These are phyloP conservation scores for Claviceps sp. DNA, from an alignment of 2,329 filamentous ascomycete species.

Conservation along the genomic window DNA sequence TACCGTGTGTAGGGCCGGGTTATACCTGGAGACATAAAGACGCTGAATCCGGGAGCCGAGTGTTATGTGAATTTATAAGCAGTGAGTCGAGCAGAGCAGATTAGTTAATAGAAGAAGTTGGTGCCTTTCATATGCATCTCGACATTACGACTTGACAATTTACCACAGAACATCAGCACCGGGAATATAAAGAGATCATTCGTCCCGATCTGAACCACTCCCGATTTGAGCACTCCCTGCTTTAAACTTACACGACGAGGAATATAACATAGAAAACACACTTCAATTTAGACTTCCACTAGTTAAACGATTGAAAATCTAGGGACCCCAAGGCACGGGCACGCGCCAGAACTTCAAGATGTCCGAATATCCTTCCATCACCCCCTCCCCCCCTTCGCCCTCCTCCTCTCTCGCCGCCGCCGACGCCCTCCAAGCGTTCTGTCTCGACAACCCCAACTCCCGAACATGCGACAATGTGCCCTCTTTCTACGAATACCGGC, in stretches of 20 bases:
- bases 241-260: neutral
- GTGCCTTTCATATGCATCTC: too few species aligned
- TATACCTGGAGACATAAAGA: too few species aligned
- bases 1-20: too few species aligned
- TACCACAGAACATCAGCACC: too few species aligned
- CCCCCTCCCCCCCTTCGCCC: neutral
- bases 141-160: too few species aligned
- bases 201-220: neutral
- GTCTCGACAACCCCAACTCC: slow-evolving; percentile 15
- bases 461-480: slow-evolving; percentile 18
- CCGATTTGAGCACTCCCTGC: neutral
- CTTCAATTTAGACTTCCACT: neutral
- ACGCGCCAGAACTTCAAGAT: neutral
- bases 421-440: slow-evolving; percentile 10
- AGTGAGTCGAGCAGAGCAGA: neutral
- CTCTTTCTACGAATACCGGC: slow-evolving; percentile 36
- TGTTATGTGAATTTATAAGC: neutral
- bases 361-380: neutral
- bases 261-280: neutral
- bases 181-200: neutral
- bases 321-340: too few species aligned
- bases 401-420: neutral
- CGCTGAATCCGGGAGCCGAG: too few species aligned
- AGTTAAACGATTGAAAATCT: too few species aligned
- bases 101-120: neutral